Conservation (phyloP, 495 filamentous ascomycete genomes). For the Talaromyces thailandensis region DNA sequence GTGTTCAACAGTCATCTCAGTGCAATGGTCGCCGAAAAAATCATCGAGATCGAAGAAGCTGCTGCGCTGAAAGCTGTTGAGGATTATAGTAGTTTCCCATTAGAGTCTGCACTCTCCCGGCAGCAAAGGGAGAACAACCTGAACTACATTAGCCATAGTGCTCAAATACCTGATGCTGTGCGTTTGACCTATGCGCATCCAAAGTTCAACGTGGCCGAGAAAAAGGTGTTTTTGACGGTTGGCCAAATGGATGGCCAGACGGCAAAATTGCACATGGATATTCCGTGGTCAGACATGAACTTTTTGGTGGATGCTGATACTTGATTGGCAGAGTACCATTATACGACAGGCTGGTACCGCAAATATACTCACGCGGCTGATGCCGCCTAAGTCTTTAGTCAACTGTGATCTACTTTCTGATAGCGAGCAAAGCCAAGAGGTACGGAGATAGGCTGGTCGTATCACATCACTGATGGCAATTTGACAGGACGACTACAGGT, state of each 20-base stretch:
- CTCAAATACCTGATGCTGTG: constrained; percentile 9
- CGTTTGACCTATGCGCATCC: constrained; percentile 12
- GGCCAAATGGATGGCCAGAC: constrained; percentile 8
- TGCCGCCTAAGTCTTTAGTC: not conserved
- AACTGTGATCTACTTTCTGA: not conserved
- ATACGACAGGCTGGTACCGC: not conserved
- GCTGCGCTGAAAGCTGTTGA: not conserved
- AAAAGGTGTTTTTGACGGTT: constrained; percentile 10
- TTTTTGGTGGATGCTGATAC: constrained; percentile 6
- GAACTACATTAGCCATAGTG: not conserved
- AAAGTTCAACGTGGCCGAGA: constrained; percentile 5
- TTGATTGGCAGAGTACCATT: not conserved
- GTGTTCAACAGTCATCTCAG: constrained; percentile 54
- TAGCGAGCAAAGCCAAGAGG: not conserved
- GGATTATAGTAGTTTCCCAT: not conserved
- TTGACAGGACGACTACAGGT: not conserved
- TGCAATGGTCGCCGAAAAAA: constrained; percentile 43
- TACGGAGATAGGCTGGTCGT: not conserved
- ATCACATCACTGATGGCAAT: not conserved
- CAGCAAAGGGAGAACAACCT: not conserved
- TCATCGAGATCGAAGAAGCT: constrained; percentile 49
- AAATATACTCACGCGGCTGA: not conserved
- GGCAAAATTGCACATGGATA: constrained; percentile 5
- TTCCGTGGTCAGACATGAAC: constrained; percentile 9
- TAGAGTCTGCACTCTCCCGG: not conserved